Evolutionary conservation across 805 yeast species (phyloP).

Genomic region (Saccharomycopsis fodiens): DNA sequence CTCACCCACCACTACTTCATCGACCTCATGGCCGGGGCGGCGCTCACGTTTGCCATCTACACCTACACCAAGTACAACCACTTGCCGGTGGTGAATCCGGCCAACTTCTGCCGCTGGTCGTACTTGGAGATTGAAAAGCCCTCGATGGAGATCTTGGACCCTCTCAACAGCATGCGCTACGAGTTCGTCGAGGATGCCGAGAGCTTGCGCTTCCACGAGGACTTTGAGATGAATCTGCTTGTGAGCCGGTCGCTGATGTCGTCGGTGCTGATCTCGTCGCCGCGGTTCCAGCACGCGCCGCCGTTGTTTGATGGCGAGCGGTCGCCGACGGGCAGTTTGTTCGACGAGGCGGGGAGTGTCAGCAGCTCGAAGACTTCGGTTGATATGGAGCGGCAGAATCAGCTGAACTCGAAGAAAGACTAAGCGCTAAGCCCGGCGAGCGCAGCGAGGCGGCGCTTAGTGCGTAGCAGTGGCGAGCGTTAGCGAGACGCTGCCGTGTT

Average conservation of each 20-base stretch:
- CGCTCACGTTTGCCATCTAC: slow-evolving; percentile 55
- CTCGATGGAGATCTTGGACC: slow-evolving; percentile 15
- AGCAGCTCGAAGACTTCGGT: slow-evolving; percentile 11
- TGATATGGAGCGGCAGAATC: slow-evolving; percentile 3
- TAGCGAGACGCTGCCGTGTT: no score
- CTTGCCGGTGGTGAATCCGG: slow-evolving; percentile 52
- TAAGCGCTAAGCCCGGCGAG: neutral
- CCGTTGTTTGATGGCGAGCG: neutral
- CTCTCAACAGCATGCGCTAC: slow-evolving; percentile 7
- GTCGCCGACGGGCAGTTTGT: slow-evolving; percentile 9
- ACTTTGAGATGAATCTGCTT: slow-evolving; percentile 18
- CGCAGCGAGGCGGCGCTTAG: neutral
- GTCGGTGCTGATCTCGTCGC: slow-evolving; percentile 8
- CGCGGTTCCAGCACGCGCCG: neutral
- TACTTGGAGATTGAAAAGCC: slow-evolving; percentile 35
- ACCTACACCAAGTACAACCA: slow-evolving; percentile 53
- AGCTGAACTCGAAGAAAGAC: neutral
- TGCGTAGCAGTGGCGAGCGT: no score
- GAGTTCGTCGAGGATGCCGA: slow-evolving; percentile 14
- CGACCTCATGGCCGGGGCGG: slow-evolving; percentile 90
- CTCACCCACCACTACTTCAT: slow-evolving; percentile 94
- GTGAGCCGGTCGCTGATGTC: slow-evolving; percentile 17
- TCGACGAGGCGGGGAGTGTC: slow-evolving; percentile 8
- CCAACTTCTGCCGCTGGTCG: slow-evolving; percentile 63
- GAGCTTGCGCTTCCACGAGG: slow-evolving; percentile 11